Evolutionary conservation across 441 rosid genomes (phyloP).

Genomic region (Daphne laureola): DNA sequence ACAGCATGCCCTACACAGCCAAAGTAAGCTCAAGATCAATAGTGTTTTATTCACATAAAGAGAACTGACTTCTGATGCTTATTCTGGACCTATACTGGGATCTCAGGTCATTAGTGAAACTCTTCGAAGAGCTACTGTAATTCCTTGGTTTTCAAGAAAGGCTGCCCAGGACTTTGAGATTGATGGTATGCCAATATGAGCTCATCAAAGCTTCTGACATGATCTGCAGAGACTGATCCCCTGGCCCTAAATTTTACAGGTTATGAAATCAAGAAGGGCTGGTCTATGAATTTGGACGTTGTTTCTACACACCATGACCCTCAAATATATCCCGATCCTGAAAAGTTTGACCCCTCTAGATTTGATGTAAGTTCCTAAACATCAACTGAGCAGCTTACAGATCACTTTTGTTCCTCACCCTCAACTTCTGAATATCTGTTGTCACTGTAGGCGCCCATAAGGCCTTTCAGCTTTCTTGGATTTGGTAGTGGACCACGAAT

Average conservation of each 20-base stretch:
- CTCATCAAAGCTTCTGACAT: conserved; percentile 2
- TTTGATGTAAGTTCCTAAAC: conserved; percentile 32
- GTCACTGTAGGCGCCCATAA: conserved; percentile 32
- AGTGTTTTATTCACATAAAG: background rate
- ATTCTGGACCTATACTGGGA: background rate
- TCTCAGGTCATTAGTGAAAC: conserved; percentile 52
- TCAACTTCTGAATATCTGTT: background rate
- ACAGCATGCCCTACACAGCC: conserved; percentile 50
- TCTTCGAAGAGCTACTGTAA: conserved; percentile 49
- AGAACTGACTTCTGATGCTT: background rate
- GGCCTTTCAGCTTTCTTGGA: conserved; percentile 53
- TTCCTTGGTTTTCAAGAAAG: conserved; percentile 66
- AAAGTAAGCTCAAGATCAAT: conserved; percentile 28
- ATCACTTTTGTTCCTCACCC: conserved; percentile 1
- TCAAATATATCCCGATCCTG: conserved; percentile 33
- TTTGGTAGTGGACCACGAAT: conserved; percentile 60
- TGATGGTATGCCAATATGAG: conserved; percentile 28
- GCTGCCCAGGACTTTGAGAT: conserved; percentile 65
- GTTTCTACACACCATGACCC: conserved; percentile 62
- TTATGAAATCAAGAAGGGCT: conserved; percentile 41
- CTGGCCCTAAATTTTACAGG: conserved; percentile 23
- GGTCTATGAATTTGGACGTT: conserved; percentile 67
- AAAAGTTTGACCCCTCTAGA: conserved; percentile 43
- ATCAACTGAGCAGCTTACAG: background rate
- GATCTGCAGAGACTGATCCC: background rate